These are phyloP conservation scores for Musa troglodytarum DNA, from an alignment of 176 grass and related monocot genomes.

Conservation along the genomic window DNA sequence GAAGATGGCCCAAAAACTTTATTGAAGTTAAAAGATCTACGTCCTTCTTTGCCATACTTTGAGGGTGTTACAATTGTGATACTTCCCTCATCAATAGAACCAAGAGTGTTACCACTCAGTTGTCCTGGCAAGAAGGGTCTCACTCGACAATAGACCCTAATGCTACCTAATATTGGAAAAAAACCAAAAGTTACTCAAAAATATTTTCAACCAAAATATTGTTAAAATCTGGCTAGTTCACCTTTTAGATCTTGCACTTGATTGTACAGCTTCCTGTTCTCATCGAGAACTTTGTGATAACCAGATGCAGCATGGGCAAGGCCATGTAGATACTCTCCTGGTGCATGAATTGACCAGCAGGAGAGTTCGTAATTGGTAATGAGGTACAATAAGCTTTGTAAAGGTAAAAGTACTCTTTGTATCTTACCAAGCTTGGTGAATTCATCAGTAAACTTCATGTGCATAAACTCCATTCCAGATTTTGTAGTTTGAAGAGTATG, in stretches of 20 bases:
- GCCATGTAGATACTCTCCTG: constrained; percentile 78
- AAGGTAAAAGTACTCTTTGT: constrained; percentile 6
- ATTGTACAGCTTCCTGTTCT: constrained; percentile 95
- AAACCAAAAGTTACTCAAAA: constrained; percentile 19
- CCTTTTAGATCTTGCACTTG: constrained; percentile 99
- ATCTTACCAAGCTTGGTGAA: constrained; percentile 67
- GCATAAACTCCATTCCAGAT: constrained; percentile 78
- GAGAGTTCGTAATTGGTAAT: constrained; percentile 20
- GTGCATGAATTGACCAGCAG: constrained; percentile 26
- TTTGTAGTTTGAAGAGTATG: constrained; percentile 56
- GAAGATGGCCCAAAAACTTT: constrained; percentile 91
- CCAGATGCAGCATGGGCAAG: constrained; percentile 82
- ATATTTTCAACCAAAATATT: constrained; percentile 10
- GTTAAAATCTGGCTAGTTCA: constrained; percentile 13
- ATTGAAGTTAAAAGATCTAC: constrained; percentile 76
- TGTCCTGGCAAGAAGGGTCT: constrained; percentile 90
- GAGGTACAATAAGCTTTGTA: constrained; percentile 8
- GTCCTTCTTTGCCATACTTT: constrained; percentile 75
- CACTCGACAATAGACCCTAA: constrained; percentile 94
- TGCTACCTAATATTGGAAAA: constrained; percentile 59
- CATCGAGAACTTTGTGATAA: constrained; percentile 96
- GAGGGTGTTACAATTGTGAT: constrained; percentile 70
- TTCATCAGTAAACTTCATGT: constrained; percentile 75
- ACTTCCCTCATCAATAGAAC: constrained; percentile 75
- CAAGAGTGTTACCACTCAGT: constrained; percentile 55